Percentiles rank a stretch among this genome's conserved stretches.
Evolutionary conservation across 768 basidiomycete genomes (phyloP).

Genomic region (Rhizopogon salebrosus): DNA sequence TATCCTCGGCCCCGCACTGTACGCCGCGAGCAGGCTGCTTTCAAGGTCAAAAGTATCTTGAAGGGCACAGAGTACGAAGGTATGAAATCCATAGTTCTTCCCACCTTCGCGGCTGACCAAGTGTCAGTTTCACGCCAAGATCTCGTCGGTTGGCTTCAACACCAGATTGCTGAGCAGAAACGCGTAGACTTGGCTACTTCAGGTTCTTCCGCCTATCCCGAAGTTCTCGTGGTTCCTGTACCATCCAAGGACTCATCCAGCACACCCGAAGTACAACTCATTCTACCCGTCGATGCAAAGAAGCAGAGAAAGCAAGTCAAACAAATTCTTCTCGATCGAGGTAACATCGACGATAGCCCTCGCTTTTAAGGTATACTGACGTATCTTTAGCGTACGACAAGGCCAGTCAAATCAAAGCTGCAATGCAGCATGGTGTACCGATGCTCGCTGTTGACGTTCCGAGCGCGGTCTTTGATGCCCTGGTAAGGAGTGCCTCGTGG

Average conservation of each 20-base stretch:
- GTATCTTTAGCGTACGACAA: slow-evolving; percentile 55
- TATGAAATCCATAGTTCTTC: slow-evolving; percentile 24
- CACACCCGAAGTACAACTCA: slow-evolving; percentile 50
- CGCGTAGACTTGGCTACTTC: slow-evolving; percentile 63
- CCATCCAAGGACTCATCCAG: slow-evolving; percentile 30
- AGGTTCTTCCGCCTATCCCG: slow-evolving; percentile 44
- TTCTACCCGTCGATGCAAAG: slow-evolving; percentile 66
- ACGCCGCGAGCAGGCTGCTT: slow-evolving; percentile 59
- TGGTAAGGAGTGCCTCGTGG: slow-evolving; percentile 58
- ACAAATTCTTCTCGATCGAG: slow-evolving; percentile 63
- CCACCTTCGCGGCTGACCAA: slow-evolving; percentile 3
- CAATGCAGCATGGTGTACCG: slow-evolving; percentile 56
- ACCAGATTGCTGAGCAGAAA: slow-evolving; percentile 76
- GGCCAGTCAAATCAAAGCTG: slow-evolving; percentile 48
- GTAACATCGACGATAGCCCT: slow-evolving; percentile 28
- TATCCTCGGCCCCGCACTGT: slow-evolving; percentile 50
- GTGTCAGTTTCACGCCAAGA: slow-evolving; percentile 57
- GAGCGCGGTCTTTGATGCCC: slow-evolving; percentile 51
- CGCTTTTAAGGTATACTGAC: not conserved
- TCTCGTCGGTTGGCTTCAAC: slow-evolving; percentile 68
- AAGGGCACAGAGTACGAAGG: slow-evolving; percentile 74
- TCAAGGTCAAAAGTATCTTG: slow-evolving; percentile 80
- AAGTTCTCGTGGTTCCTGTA: slow-evolving; percentile 27
- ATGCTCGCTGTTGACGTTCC: slow-evolving; percentile 72
- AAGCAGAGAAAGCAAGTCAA: slow-evolving; percentile 72